phyloP scores from a whole-genome alignment of 2,329 filamentous ascomycete species.

The Mycosphaerella sp. region DNA sequence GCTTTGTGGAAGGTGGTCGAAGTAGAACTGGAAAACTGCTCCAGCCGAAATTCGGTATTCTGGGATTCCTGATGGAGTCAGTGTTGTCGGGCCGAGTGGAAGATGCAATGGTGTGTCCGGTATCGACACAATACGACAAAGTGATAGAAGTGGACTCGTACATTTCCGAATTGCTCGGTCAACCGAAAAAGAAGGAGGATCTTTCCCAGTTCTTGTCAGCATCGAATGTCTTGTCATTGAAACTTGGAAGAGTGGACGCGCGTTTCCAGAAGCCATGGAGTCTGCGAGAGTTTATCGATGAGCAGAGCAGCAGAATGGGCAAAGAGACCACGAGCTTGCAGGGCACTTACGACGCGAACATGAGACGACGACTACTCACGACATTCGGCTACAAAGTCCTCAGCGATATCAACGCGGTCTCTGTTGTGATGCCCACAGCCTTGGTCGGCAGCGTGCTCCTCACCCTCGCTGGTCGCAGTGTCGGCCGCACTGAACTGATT shows the following conservation, averaged over 20 bases:
- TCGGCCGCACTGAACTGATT: conserved; percentile 78
- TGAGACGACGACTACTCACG: conserved; percentile 63
- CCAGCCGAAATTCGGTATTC: conserved; percentile 89
- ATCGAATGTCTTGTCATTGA: conserved; percentile 80
- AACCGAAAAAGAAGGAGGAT: conserved; percentile 94
- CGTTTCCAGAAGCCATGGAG: conserved; percentile 97
- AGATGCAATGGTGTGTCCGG: conserved; percentile 88
- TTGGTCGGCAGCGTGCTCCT: conserved; percentile 89
- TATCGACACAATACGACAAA: conserved; percentile 97
- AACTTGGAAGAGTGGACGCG: conserved; percentile 86
- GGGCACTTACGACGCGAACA: conserved; percentile 42
- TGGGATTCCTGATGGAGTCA: conserved; percentile 86
- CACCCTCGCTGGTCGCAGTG: conserved; percentile 83
- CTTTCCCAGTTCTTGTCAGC: conserved; percentile 81
- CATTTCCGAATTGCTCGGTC: conserved; percentile 84
- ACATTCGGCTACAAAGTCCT: conserved; percentile 89
- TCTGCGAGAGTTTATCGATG: conserved; percentile 69
- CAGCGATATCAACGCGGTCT: conserved; percentile 90
- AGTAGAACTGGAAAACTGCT: conserved; percentile 90
- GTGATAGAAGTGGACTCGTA: conserved; percentile 98
- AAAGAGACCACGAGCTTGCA: conserved; percentile 29
- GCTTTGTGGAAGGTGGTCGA: conserved; percentile 92
- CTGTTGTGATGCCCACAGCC: conserved; percentile 96
- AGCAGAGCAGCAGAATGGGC: conserved; percentile 56
- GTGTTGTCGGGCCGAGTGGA: conserved; percentile 80